Conservation (phyloP, 345 rosid species). For the Passiflora organensis region DNA sequence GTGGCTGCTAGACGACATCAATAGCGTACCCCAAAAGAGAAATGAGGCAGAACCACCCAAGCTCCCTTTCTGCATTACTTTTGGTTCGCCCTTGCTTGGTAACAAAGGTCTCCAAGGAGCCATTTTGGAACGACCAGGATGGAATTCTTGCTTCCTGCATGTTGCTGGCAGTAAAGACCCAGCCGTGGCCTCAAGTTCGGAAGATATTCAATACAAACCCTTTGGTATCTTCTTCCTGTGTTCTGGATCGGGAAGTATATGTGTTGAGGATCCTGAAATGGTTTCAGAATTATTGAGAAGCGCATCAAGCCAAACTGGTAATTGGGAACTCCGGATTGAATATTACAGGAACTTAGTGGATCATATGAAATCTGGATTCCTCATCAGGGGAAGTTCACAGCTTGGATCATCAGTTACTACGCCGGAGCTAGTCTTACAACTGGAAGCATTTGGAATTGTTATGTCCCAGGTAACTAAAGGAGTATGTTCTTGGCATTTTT, state of each 20-base stretch:
- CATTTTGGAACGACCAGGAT: constrained; percentile 22
- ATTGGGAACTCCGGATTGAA: constrained; percentile 5
- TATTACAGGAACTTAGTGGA: constrained; percentile 17
- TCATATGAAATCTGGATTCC: constrained; percentile 6
- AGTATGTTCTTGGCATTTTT: no score
- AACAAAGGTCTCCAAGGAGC: constrained; percentile 32
- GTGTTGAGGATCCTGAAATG: constrained; percentile 44
- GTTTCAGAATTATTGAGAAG: constrained; percentile 20
- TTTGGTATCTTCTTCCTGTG: constrained; percentile 55
- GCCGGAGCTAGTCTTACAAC: constrained; percentile 25
- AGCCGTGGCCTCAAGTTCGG: neutral
- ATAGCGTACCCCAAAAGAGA: neutral
- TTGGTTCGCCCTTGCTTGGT: constrained; percentile 57
- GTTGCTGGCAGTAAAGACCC: constrained; percentile 36
- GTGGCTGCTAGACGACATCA: constrained; percentile 43
- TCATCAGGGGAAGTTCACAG: constrained; percentile 14
- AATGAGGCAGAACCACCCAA: neutral
- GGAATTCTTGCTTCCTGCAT: constrained; percentile 56
- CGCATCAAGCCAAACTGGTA: constrained; percentile 6
- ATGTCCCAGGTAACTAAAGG: constrained; percentile 18
- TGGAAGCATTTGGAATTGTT: constrained; percentile 29
- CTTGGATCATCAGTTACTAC: neutral
- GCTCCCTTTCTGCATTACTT: constrained; percentile 62
- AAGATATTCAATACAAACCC: constrained; percentile 29
- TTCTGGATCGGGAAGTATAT: constrained; percentile 29